Evolutionary conservation across 2,329 filamentous ascomycete species (phyloP).

Genomic region (Xylaria hypoxylon): DNA sequence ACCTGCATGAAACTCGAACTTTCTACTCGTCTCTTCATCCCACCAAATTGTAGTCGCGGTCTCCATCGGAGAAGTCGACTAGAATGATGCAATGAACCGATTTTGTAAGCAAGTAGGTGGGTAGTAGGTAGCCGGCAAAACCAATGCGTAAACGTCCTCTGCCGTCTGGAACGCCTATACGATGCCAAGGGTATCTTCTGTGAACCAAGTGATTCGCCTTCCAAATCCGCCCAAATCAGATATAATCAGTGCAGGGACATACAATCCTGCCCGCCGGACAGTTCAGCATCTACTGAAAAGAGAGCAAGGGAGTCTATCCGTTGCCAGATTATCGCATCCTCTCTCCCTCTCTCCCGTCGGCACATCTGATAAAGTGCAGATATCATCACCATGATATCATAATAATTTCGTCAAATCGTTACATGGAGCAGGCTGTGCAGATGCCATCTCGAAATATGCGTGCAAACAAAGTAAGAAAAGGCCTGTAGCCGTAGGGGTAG

Average conservation of each 20-base stretch:
- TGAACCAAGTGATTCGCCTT: constrained; percentile 18
- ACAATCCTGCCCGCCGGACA: not conserved
- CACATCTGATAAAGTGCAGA: constrained; percentile 8
- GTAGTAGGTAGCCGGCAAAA: not conserved
- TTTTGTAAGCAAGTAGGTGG: not conserved
- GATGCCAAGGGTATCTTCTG: constrained; percentile 26
- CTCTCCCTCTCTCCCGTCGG: not conserved
- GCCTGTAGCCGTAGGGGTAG: not conserved
- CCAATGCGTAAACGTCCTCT: constrained; percentile 8
- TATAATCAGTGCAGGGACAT: constrained; percentile 18
- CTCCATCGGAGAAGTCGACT: no score
- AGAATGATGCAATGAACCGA: not conserved
- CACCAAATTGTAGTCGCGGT: no score
- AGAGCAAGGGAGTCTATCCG: constrained; percentile 14
- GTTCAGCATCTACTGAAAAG: constrained; percentile 2
- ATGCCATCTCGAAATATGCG: constrained; percentile 5
- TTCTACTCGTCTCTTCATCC: no score
- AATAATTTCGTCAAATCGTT: constrained; percentile 24
- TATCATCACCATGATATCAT: constrained; percentile 10
- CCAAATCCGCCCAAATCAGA: constrained; percentile 17
- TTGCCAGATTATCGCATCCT: constrained; percentile 3
- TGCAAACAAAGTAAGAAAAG: constrained; percentile 13
- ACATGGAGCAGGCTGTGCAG: constrained; percentile 6
- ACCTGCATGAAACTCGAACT: no score
- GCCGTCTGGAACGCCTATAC: constrained; percentile 24